These are phyloP conservation scores for Pythium phragmiticola DNA, from an alignment of 352 stramenopile species.

Conservation along the genomic window DNA sequence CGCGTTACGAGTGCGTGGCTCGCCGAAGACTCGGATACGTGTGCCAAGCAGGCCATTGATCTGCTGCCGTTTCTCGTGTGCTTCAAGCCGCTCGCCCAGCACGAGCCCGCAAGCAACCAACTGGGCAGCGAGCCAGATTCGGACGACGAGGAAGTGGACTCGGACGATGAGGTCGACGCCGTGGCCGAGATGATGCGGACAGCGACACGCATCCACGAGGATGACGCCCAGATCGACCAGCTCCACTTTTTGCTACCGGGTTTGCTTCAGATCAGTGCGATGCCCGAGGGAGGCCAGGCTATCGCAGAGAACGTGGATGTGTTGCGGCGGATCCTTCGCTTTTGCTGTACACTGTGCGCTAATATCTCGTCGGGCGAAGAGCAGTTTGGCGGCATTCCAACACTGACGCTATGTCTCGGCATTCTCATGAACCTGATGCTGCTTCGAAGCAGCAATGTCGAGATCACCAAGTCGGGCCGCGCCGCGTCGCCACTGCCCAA, in stretches of 20 bases:
- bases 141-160: slow-evolving; percentile 59
- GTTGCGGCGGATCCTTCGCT: slow-evolving; percentile 67
- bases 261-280: slow-evolving; percentile 74
- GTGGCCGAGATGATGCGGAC: slow-evolving; percentile 45
- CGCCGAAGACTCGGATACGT: slow-evolving; percentile 78
- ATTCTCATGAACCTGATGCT: slow-evolving; percentile 81
- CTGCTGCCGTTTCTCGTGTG: slow-evolving; percentile 80
- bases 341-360: slow-evolving; percentile 68
- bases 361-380: slow-evolving; percentile 49
- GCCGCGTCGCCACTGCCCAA: slow-evolving; percentile 39
- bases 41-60: slow-evolving; percentile 61
- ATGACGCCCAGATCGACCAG: slow-evolving; percentile 54
- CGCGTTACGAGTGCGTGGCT: slow-evolving; percentile 80
- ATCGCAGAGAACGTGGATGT: slow-evolving; percentile 63
- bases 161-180: slow-evolving; percentile 63
- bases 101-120: slow-evolving; percentile 20
- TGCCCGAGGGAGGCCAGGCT: slow-evolving; percentile 47
- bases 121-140: slow-evolving; percentile 18
- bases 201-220: slow-evolving; percentile 31
- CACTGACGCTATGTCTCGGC: slow-evolving; percentile 71
- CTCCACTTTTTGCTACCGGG: slow-evolving; percentile 83
- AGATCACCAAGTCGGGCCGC: slow-evolving; percentile 19
- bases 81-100: slow-evolving; percentile 48
- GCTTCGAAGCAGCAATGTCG: slow-evolving; percentile 43
- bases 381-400: slow-evolving; percentile 55